phyloP scores from a whole-genome alignment of 2,329 filamentous ascomycete species.

The Huntiella bhutanensis region DNA sequence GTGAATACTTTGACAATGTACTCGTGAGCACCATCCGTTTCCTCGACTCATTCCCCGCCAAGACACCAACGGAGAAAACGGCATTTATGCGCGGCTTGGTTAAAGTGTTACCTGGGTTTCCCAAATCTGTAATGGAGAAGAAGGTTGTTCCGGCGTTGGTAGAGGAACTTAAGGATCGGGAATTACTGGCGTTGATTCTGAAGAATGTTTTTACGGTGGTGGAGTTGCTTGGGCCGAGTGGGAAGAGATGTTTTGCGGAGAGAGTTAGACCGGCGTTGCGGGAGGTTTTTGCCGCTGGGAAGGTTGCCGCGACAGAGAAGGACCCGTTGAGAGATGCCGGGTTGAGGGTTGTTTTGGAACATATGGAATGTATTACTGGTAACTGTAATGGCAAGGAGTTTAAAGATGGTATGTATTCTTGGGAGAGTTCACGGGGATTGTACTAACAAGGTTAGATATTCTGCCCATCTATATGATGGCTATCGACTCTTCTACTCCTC shows the following conservation, averaged over 20 bases:
- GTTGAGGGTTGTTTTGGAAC: conserved; percentile 76
- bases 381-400: conserved; percentile 86
- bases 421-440: neutral
- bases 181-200: conserved; percentile 66
- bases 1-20: conserved; percentile 92
- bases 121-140: conserved; percentile 81
- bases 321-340: conserved; percentile 75
- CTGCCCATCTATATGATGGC: conserved; percentile 69
- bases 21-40: conserved; percentile 93
- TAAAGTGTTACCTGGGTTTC: conserved; percentile 78
- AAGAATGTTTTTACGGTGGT: conserved; percentile 89
- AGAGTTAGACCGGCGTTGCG: conserved; percentile 70
- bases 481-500: conserved; percentile 75
- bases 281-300: conserved; percentile 56
- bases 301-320: conserved; percentile 43
- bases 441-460: conserved; percentile 39
- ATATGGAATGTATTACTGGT: conserved; percentile 53
- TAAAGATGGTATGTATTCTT: conserved; percentile 54
- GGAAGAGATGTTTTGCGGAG: conserved; percentile 63
- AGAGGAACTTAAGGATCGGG: conserved; percentile 85
- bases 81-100: conserved; percentile 79
- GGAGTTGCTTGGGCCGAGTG: conserved; percentile 41
- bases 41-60: conserved; percentile 74
- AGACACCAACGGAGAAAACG: conserved; percentile 77
- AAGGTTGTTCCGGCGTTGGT: conserved; percentile 78